Conservation (phyloP, 2,329 filamentous ascomycete genomes). For the Daldinia eschscholtzii region DNA sequence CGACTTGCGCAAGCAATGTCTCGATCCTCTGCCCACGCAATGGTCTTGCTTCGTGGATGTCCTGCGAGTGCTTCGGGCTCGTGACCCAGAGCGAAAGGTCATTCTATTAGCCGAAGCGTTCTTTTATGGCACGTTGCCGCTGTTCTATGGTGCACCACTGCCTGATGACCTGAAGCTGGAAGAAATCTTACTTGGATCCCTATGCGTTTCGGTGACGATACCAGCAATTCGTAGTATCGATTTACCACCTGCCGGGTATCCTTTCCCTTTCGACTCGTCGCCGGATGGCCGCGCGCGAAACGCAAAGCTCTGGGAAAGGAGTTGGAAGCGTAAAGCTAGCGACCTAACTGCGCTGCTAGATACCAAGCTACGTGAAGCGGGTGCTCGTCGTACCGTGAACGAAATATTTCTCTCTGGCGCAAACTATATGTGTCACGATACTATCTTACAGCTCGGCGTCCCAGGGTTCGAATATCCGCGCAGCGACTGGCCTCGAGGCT, state of each 20-base stretch:
- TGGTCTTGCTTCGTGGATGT: constrained; percentile 53
- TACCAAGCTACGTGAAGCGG: constrained; percentile 49
- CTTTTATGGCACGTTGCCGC: constrained; percentile 54
- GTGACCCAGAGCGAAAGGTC: constrained; percentile 42
- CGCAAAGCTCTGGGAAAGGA: constrained; percentile 48
- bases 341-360: constrained; percentile 49
- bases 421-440: constrained; percentile 54
- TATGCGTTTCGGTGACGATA: constrained; percentile 56
- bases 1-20: constrained; percentile 52
- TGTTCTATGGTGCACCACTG: constrained; percentile 51
- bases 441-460: constrained; percentile 55
- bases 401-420: constrained; percentile 52
- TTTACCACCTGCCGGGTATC: constrained; percentile 53
- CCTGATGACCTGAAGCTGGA: constrained; percentile 35
- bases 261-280: constrained; percentile 51
- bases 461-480: constrained; percentile 56
- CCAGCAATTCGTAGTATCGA: constrained; percentile 54
- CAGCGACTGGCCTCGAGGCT: constrained; percentile 53
- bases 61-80: constrained; percentile 43
- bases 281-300: constrained; percentile 46
- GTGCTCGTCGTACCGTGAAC: constrained; percentile 42
- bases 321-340: constrained; percentile 47
- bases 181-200: constrained; percentile 44
- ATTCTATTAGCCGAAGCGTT: constrained; percentile 54
- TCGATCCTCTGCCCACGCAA: constrained; percentile 53